phyloP scores from a whole-genome alignment of 225 moss, liverwort and hornwort species.

The Takakia lepidozioides region DNA sequence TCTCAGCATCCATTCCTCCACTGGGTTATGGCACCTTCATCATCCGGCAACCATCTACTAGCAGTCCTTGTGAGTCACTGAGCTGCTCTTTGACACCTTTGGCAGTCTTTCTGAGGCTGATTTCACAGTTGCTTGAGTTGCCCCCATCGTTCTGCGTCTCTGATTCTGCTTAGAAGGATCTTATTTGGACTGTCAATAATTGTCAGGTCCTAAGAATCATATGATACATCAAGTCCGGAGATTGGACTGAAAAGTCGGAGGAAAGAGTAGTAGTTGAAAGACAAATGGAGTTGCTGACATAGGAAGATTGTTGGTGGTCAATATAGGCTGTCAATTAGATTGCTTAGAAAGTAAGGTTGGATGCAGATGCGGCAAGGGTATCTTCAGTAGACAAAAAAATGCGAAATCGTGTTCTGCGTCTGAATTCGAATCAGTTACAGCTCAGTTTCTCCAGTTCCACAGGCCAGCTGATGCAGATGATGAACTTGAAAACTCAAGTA shows the following conservation, averaged over 20 bases:
- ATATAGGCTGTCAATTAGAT: too few relatives aligned
- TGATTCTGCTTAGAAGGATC: background rate
- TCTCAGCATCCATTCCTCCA: slow-evolving; percentile 74
- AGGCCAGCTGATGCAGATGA: slow-evolving; percentile 45
- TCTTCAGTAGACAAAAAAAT: slow-evolving; percentile 41
- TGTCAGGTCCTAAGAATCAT: too few relatives aligned
- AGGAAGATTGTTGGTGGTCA: too few relatives aligned
- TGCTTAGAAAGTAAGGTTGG: too few relatives aligned
- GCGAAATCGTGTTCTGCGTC: slow-evolving; percentile 33
- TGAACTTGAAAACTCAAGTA: slow-evolving; percentile 39
- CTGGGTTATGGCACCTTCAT: slow-evolving; percentile 78
- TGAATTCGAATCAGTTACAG: slow-evolving; percentile 46
- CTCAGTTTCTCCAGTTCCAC: slow-evolving; percentile 64
- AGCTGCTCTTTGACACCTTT: slow-evolving; percentile 3
- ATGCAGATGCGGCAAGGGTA: slow-evolving; percentile 53
- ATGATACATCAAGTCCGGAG: too few relatives aligned
- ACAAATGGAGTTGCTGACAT: too few relatives aligned
- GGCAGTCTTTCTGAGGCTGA: background rate
- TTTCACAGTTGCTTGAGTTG: too few relatives aligned
- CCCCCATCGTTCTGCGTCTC: too few relatives aligned
- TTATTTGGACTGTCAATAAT: background rate
- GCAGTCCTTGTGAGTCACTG: slow-evolving; percentile 28
- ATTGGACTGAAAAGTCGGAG: too few relatives aligned
- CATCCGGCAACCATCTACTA: slow-evolving; percentile 33
- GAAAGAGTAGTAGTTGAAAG: too few relatives aligned